phyloP scores from a whole-genome alignment of 2,329 filamentous ascomycete species.

The Raffaelea deltoideospora region DNA sequence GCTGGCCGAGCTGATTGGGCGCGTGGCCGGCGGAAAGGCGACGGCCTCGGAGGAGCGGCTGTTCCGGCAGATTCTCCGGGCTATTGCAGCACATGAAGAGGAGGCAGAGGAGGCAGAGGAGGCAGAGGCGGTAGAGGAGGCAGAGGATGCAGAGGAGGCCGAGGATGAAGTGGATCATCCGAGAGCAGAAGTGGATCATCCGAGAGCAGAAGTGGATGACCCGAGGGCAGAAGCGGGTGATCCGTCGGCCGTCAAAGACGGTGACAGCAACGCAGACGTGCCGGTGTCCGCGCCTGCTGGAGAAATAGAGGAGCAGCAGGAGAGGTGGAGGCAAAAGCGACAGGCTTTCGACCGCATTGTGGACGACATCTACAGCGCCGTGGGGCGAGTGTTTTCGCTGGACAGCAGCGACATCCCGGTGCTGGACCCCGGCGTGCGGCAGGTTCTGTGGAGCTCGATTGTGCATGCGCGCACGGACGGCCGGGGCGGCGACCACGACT shows the following conservation, averaged over 20 bases:
- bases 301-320: too few relatives aligned
- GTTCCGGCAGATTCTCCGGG: conserved; percentile 4
- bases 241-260: too few relatives aligned
- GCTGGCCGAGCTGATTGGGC: conserved; percentile 26
- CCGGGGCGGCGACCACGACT: not conserved
- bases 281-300: not conserved
- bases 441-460: conserved; percentile 8
- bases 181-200: too few relatives aligned
- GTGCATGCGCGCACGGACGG: conserved; percentile 4
- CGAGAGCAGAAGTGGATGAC: too few relatives aligned
- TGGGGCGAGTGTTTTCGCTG: conserved; percentile 1
- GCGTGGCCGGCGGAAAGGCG: conserved; percentile 26
- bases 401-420: conserved; percentile 1
- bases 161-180: too few relatives aligned
- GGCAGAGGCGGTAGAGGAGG: too few relatives aligned
- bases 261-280: not conserved
- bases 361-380: conserved; percentile 3
- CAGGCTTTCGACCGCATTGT: conserved; percentile 4
- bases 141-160: too few relatives aligned
- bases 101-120: conserved; percentile 6
- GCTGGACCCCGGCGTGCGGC: conserved; percentile 3
- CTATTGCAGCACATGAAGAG: conserved; percentile 5
- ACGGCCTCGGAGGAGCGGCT: conserved; percentile 9
- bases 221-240: too few relatives aligned
- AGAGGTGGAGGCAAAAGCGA: conserved; percentile 1